Evolutionary conservation across 768 basidiomycete species (phyloP).

Genomic region (Phlebiopsis flavidoalba): DNA sequence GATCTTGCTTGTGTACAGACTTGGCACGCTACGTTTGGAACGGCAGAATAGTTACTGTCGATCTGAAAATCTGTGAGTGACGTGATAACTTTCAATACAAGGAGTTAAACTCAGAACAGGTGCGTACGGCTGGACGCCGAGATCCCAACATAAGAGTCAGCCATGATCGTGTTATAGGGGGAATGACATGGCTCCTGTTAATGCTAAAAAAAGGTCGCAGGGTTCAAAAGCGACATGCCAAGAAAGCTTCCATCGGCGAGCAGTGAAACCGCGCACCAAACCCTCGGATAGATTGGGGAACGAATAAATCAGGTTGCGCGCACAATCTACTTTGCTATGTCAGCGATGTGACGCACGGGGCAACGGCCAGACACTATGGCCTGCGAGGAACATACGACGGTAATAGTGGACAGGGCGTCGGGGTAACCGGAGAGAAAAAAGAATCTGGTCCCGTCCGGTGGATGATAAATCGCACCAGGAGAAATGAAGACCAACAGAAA

Average conservation of each 20-base stretch:
- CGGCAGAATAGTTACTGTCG: slow-evolving; percentile 69
- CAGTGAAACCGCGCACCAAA: slow-evolving; percentile 53
- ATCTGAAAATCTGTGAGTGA: slow-evolving; percentile 27
- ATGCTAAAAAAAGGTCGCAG: slow-evolving; percentile 71
- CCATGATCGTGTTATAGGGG: slow-evolving; percentile 69
- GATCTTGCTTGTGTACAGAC: slow-evolving; percentile 52
- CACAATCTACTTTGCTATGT: slow-evolving; percentile 40
- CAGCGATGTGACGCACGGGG: slow-evolving; percentile 15
- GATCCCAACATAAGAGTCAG: slow-evolving; percentile 53
- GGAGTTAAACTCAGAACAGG: slow-evolving; percentile 21
- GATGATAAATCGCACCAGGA: slow-evolving; percentile 53
- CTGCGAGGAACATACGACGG: slow-evolving; percentile 22
- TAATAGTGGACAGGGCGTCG: slow-evolving; percentile 27
- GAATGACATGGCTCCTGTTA: slow-evolving; percentile 76
- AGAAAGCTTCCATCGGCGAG: slow-evolving; percentile 49
- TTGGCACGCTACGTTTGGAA: too few relatives aligned
- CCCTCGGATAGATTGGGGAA: slow-evolving; percentile 64
- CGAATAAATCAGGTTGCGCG: slow-evolving; percentile 62
- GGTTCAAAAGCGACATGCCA: slow-evolving; percentile 59
- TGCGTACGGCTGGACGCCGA: slow-evolving; percentile 64
- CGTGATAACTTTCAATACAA: background rate
- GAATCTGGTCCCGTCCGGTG: slow-evolving; percentile 40
- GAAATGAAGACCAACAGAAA: slow-evolving; percentile 64
- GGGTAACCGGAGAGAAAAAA: slow-evolving; percentile 45
- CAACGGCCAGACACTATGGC: slow-evolving; percentile 16